Evolutionary conservation across 2,329 filamentous ascomycete species (phyloP).

Genomic region (Dissoconium aciculare): DNA sequence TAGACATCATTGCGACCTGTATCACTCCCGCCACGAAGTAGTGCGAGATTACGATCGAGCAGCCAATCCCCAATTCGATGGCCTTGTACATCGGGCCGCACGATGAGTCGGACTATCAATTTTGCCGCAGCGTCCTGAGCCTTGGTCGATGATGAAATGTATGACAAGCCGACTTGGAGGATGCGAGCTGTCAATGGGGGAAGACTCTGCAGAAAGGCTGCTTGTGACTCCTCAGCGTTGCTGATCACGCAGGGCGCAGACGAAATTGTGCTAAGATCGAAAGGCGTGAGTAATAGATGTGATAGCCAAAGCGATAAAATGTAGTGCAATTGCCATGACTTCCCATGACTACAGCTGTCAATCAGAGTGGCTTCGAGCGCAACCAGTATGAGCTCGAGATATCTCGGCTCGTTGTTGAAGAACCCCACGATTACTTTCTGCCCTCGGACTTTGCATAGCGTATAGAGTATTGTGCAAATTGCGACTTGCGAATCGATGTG

Average conservation of each 20-base stretch:
- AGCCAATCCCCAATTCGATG: constrained; percentile 54
- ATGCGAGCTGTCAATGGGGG: constrained; percentile 58
- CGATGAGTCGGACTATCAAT: constrained; percentile 65
- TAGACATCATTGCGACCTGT: constrained; percentile 39
- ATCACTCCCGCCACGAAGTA: constrained; percentile 28
- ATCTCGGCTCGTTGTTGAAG: constrained; percentile 74
- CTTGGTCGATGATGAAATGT: constrained; percentile 63
- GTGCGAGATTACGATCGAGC: constrained; percentile 53
- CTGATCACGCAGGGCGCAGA: constrained; percentile 33
- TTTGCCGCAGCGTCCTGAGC: constrained; percentile 78
- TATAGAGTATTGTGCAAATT: constrained; percentile 68
- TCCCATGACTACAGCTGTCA: constrained; percentile 8
- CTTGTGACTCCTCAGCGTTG: constrained; percentile 27
- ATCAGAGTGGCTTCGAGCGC: constrained; percentile 51
- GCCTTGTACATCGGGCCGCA: constrained; percentile 75
- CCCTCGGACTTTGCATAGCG: constrained; percentile 85
- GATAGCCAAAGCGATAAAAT: constrained; percentile 67
- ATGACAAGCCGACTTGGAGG: constrained; percentile 54
- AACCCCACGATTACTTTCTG: constrained; percentile 87
- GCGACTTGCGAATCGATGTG: constrained; percentile 44
- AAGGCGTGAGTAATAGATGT: constrained; percentile 51
- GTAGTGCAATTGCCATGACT: constrained; percentile 72
- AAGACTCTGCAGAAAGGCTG: constrained; percentile 41
- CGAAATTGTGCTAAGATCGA: constrained; percentile 79
- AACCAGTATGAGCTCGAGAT: constrained; percentile 64